These are phyloP conservation scores for Rhodotorula sp. DNA, from an alignment of 1,284 basidiomycete genomes.

Conservation along the genomic window DNA sequence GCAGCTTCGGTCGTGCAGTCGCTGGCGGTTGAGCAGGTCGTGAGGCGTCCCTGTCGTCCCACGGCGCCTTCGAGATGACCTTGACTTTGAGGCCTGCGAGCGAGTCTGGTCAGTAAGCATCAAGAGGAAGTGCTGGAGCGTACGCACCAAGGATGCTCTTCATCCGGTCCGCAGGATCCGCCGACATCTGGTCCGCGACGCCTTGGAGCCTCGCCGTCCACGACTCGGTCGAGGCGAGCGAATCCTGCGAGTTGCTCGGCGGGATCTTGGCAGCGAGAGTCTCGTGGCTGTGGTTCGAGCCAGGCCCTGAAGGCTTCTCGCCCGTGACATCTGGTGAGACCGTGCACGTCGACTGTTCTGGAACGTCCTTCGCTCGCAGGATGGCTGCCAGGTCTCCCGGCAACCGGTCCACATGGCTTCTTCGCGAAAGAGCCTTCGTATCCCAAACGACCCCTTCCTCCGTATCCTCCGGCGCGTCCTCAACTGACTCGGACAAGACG, in stretches of 20 bases:
- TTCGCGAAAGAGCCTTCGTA: slow-evolving; percentile 4
- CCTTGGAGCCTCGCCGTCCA: slow-evolving; percentile 20
- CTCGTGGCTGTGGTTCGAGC: not conserved
- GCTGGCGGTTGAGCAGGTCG: not conserved
- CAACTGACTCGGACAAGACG: slow-evolving; percentile 18
- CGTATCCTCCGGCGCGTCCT: slow-evolving; percentile 5
- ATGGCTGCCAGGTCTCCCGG: slow-evolving; percentile 10
- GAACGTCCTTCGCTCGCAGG: not conserved
- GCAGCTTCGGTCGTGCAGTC: too few relatives aligned
- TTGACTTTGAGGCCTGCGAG: slow-evolving; percentile 30
- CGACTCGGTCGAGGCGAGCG: slow-evolving; percentile 21
- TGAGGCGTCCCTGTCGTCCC: slow-evolving; percentile 14
- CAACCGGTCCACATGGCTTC: slow-evolving; percentile 12
- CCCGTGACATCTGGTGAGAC: not conserved
- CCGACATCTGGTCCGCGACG: slow-evolving; percentile 6
- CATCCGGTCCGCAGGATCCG: slow-evolving; percentile 30
- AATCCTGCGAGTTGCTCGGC: slow-evolving; percentile 16
- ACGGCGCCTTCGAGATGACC: slow-evolving; percentile 35
- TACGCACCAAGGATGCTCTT: slow-evolving; percentile 31
- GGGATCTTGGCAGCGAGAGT: not conserved
- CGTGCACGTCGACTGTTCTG: not conserved
- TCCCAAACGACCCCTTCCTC: slow-evolving; percentile 15
- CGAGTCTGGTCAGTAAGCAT: not conserved
- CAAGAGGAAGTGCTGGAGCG: too few relatives aligned
- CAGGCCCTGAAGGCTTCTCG: not conserved